Conservation (phyloP, 352 stramenopile genomes). For the Phytophthora quininea region DNA sequence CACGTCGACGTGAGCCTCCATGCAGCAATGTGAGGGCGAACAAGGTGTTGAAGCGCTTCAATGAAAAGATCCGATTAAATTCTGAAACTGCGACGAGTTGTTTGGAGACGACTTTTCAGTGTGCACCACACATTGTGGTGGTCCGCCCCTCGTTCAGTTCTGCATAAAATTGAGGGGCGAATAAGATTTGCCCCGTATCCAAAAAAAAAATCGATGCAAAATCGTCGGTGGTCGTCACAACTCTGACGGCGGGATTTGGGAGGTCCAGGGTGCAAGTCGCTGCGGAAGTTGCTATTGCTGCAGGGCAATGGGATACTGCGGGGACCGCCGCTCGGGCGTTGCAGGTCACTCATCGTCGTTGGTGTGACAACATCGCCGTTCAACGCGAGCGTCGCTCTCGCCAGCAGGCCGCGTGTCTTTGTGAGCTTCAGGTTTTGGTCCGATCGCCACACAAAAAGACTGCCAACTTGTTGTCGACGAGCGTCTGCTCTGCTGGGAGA, state of each 20-base stretch:
- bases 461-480: too few species aligned
- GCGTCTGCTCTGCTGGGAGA: too few species aligned
- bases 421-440: not conserved
- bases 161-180: not conserved
- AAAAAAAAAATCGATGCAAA: too few species aligned
- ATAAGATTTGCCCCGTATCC: too few species aligned
- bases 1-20: slow-evolving; percentile 40
- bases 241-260: too few species aligned
- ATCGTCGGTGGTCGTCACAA: too few species aligned
- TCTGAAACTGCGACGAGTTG: too few species aligned
- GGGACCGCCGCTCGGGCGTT: not conserved
- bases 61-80: too few species aligned
- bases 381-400: not conserved
- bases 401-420: not conserved
- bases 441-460: too few species aligned
- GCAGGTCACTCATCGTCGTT: not conserved
- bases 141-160: not conserved
- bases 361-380: not conserved
- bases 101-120: not conserved
- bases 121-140: not conserved
- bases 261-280: too few species aligned
- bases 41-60: too few species aligned
- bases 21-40: not conserved
- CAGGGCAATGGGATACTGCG: not conserved
- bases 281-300: not conserved